phyloP scores from a whole-genome alignment of 2,329 filamentous ascomycete genomes.

The Lachnum nothofagi region DNA sequence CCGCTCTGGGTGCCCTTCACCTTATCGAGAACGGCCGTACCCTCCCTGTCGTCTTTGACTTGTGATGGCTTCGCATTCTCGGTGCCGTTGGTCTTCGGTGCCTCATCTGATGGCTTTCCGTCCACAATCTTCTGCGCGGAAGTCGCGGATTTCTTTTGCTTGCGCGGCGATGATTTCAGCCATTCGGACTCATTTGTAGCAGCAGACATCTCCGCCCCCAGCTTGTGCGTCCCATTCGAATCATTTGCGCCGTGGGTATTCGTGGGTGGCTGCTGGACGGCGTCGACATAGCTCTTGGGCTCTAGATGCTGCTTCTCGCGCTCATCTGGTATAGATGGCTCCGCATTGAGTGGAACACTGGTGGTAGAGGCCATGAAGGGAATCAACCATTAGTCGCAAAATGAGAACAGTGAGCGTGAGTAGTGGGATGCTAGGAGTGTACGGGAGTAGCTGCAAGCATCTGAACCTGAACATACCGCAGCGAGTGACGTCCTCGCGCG shows the following conservation, averaged over 20 bases:
- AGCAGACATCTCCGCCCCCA: neutral
- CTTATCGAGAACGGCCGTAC: conserved; percentile 23
- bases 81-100: conserved; percentile 1
- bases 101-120: conserved; percentile 4
- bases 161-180: neutral
- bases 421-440: no score
- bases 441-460: no score
- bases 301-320: conserved; percentile 32
- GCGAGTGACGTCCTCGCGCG: no score
- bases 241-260: conserved; percentile 6
- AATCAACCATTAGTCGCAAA: no score
- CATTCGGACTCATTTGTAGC: neutral
- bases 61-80: neutral
- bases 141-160: conserved; percentile 24
- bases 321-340: conserved; percentile 32
- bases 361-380: no score
- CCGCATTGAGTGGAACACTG: conserved; percentile 21
- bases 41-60: conserved; percentile 9
- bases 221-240: neutral
- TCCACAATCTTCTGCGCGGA: conserved; percentile 29
- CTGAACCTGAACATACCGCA: no score
- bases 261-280: conserved; percentile 21
- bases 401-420: no score
- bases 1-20: conserved; percentile 22
- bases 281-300: conserved; percentile 39